phyloP scores from a whole-genome alignment of 1,139 yeast species.

The Taphrina flavorubra region DNA sequence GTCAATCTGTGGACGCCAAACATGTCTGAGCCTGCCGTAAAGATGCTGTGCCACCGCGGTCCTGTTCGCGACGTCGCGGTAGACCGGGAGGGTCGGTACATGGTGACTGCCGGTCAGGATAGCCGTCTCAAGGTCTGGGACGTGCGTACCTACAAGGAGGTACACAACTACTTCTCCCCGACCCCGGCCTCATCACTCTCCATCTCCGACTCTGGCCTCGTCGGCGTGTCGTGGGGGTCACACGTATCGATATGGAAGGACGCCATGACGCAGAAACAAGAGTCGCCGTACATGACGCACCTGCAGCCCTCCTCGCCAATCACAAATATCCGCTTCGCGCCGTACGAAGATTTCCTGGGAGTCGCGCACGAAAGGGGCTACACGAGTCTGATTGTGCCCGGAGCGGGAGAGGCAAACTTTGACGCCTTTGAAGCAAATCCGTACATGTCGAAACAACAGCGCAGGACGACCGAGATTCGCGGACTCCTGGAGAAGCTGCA shows the following conservation, averaged over 20 bases:
- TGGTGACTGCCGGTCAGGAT: slow-evolving; percentile 94
- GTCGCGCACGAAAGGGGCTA: slow-evolving; percentile 83
- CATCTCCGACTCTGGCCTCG: slow-evolving; percentile 84
- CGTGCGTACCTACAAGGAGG: slow-evolving; percentile 77
- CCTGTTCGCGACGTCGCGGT: slow-evolving; percentile 85
- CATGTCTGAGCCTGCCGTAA: slow-evolving; percentile 83
- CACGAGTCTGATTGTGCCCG: slow-evolving; percentile 84
- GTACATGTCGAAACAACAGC: slow-evolving; percentile 85
- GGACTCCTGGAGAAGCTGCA: slow-evolving; percentile 82
- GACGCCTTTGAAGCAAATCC: slow-evolving; percentile 96
- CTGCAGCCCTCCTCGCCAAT: slow-evolving; percentile 77
- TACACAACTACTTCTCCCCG: slow-evolving; percentile 70
- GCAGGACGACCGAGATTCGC: slow-evolving; percentile 92
- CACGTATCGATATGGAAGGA: slow-evolving; percentile 87
- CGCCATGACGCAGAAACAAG: slow-evolving; percentile 61
- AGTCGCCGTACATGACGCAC: slow-evolving; percentile 91
- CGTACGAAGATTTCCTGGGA: slow-evolving; percentile 94
- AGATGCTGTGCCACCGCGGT: slow-evolving; percentile 79
- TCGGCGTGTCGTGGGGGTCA: slow-evolving; percentile 93
- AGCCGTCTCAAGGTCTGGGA: slow-evolving; percentile 91
- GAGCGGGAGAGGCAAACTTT: slow-evolving; percentile 97
- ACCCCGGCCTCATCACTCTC: slow-evolving; percentile 82
- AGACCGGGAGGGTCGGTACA: slow-evolving; percentile 89
- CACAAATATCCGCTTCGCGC: slow-evolving; percentile 74
- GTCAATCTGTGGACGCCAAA: slow-evolving; percentile 94